Base-by-base conservation (phyloP, 2,329 filamentous ascomycete genomes). In the Botrytis tulipae region DNA sequence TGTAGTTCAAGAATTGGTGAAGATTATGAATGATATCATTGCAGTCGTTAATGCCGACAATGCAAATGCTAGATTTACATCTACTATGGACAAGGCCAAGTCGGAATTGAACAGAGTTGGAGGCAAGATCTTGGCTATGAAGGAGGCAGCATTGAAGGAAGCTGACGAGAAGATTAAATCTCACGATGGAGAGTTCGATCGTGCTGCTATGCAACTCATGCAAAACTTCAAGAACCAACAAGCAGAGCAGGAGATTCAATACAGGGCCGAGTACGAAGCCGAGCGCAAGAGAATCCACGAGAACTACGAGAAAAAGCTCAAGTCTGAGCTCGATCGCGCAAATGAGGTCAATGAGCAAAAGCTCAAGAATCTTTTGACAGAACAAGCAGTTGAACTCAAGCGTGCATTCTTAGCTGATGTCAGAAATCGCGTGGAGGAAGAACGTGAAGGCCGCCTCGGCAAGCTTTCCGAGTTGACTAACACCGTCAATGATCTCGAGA, bases 1-100 rank as follows among this genome's bases (percentile, higher is more conserved):
- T 42, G 88, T 97, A 51, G 93, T 98, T 35, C 94, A 98, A 83
- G 94, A 98, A 80, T 87, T 99, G 9, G 94, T 97, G 74, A 95
- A 93, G 84, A 95, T 97, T 84, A 88, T 99, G 79, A 99, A 99
- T 84, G 94, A 97, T 82, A 92, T 99, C 79, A 97, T 99, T 81
- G 91, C 93, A 14, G 93, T 97, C 65, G 91, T 98, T 82, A 97
- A 98, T 82, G 92, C 93, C 73, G 95, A 97, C 82, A 89, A 91
- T 75, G 89, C 93, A 73, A 89, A 91, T 76, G 87, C 87, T 78
- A 94, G 92, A 82, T 97, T 96, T 83, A 90, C 89, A 70, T 87
- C 89, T 4, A 91, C 94, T 1, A 90, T 99, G 74, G 85, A 88
- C 78, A 95, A 96, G 85, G 95, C 95, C 76, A 98, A 98, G 87